A percentile compares a stretch with the other conserved stretches of the same genome.
phyloP scores from a whole-genome alignment of 176 grass and related monocot species.

The Oryza meridionalis region DNA sequence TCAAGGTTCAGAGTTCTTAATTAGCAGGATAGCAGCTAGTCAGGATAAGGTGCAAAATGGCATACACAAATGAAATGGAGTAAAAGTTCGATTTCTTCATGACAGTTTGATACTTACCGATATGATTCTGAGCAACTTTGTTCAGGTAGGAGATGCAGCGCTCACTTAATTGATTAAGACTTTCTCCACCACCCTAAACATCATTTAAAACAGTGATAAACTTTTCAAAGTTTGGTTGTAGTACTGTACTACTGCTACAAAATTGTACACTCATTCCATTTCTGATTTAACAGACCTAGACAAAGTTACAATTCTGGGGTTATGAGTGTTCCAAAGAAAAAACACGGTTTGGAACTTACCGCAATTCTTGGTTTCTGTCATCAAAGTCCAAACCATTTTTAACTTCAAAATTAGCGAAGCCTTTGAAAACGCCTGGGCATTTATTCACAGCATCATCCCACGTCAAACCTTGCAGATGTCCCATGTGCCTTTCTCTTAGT shows the following conservation, averaged over 20 bases:
- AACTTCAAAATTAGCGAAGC: slow-evolving; percentile 4
- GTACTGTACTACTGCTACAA: background rate
- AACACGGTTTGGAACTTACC: slow-evolving; percentile 17
- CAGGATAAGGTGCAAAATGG: background rate
- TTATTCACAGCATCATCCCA: slow-evolving; percentile 53
- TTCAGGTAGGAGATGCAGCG: slow-evolving; percentile 68
- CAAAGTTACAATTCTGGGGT: background rate
- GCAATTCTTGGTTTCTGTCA: slow-evolving; percentile 55
- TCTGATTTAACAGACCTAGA: background rate
- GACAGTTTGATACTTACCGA: slow-evolving; percentile 37
- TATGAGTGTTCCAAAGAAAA: too few relatives aligned
- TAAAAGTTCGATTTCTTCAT: background rate
- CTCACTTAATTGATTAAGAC: slow-evolving; percentile 56
- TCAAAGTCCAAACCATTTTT: slow-evolving; percentile 36
- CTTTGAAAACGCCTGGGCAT: slow-evolving; percentile 52
- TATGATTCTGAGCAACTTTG: slow-evolving; percentile 60
- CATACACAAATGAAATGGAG: background rate
- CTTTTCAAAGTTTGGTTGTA: background rate
- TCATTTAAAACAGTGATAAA: background rate
- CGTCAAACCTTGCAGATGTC: slow-evolving; percentile 71
- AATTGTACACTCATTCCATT: too few relatives aligned
- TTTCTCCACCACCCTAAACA: slow-evolving; percentile 78
- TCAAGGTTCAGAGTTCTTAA: slow-evolving; percentile 1
- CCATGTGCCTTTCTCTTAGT: slow-evolving; percentile 73
- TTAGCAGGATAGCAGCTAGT: background rate